Conservation (phyloP, 139 green algal genomes). For the Zygnema circumcarinatum region DNA sequence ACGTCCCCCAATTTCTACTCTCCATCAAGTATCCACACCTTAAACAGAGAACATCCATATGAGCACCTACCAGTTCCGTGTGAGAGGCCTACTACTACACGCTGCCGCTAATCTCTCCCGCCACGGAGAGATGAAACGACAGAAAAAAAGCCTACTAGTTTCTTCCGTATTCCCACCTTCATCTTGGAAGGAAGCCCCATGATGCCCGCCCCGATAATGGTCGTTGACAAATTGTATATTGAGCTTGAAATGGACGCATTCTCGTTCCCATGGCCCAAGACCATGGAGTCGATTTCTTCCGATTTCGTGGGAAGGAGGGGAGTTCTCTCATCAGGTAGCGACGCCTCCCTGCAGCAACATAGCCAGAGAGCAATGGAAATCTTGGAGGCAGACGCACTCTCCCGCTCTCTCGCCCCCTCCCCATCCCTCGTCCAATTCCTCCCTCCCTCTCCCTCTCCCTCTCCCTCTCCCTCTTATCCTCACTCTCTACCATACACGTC, state of each 20-base stretch:
- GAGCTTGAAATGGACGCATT: background rate
- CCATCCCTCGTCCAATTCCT: background rate
- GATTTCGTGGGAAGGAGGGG: background rate
- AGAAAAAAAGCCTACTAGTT: too few relatives aligned
- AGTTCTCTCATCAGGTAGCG: background rate
- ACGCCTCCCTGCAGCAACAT: background rate
- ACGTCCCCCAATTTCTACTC: too few relatives aligned
- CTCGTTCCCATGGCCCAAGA: background rate
- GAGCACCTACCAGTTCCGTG: too few relatives aligned
- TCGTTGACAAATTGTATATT: slow-evolving; percentile 46
- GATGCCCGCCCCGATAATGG: slow-evolving; percentile 41
- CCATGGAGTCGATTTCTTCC: background rate
- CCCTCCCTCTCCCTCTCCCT: background rate
- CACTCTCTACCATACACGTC: background rate
- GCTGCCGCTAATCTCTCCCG: too few relatives aligned
- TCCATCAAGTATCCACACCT: too few relatives aligned
- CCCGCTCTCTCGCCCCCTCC: background rate
- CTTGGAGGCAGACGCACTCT: background rate
- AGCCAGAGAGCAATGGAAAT: background rate
- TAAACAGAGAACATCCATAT: too few relatives aligned
- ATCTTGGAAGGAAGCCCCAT: slow-evolving; percentile 47
- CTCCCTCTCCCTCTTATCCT: background rate
- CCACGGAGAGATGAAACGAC: too few relatives aligned
- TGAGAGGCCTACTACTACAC: too few relatives aligned
- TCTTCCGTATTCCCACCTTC: slow-evolving; percentile 37